phyloP scores from a whole-genome alignment of 805 yeast genomes.

The Scheffersomyces ergatensis region DNA sequence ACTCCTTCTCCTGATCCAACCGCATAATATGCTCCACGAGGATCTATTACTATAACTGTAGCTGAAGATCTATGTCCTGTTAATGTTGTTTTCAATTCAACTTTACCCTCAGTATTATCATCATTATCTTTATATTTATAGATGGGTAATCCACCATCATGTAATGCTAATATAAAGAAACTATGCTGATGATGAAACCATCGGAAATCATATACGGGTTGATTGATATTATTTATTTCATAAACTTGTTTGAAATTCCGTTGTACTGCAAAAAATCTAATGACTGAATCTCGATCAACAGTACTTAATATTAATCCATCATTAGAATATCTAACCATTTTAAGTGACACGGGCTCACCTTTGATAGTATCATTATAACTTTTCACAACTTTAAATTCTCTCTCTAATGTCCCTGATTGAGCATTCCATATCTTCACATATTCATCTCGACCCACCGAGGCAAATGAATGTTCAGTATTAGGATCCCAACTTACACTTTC shows the following conservation, averaged over 20 bases:
- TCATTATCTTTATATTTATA: constrained; percentile 12
- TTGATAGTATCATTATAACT: constrained; percentile 4
- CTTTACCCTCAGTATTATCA: constrained; percentile 3
- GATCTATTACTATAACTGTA: constrained; percentile 47
- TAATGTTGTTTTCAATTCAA: constrained; percentile 16
- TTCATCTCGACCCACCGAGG: constrained; percentile 49
- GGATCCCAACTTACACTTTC: constrained; percentile 52
- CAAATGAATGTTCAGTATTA: constrained; percentile 40
- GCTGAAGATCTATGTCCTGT: constrained; percentile 50
- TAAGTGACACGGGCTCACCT: constrained; percentile 10
- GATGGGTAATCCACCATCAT: constrained; percentile 42
- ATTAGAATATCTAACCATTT: constrained; percentile 35
- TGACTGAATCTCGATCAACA: constrained; percentile 35
- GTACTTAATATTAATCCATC: constrained; percentile 48
- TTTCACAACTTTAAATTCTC: constrained; percentile 26
- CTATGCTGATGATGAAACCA: constrained; percentile 46
- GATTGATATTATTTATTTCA: constrained; percentile 20
- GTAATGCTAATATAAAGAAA: constrained; percentile 38
- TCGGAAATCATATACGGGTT: constrained; percentile 36
- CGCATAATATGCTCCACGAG: constrained; percentile 48
- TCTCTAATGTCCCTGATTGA: constrained; percentile 27
- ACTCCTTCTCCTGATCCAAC: constrained; percentile 61
- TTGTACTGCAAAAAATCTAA: constrained; percentile 33
- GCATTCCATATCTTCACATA: constrained; percentile 47
- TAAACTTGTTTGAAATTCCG: constrained; percentile 17